Evolutionary conservation across 371 early-diverging fungal species (phyloP).

Genomic region (Dipsacomyces acuminosporus): DNA sequence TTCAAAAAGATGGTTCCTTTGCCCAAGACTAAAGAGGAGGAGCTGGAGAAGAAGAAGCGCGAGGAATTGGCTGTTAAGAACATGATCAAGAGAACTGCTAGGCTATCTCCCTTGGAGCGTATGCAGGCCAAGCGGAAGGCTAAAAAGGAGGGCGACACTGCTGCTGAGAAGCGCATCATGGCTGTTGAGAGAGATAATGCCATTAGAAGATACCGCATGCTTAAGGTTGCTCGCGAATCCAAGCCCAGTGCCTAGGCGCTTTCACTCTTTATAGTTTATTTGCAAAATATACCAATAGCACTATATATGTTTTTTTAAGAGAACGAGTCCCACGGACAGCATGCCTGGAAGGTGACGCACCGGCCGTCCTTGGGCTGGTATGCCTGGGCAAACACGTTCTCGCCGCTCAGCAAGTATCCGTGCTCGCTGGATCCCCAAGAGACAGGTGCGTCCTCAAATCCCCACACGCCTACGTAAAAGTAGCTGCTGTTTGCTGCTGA

Average conservation of each 20-base stretch:
- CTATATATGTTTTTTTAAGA: constrained; percentile 16
- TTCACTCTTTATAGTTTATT: not conserved
- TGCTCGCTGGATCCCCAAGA: constrained; percentile 43
- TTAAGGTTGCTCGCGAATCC: constrained; percentile 30
- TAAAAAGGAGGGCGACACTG: constrained; percentile 17
- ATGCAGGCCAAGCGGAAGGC: constrained; percentile 45
- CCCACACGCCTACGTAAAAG: constrained; percentile 41
- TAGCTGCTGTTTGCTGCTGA: not conserved
- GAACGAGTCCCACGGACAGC: constrained; percentile 43
- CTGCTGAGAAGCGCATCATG: constrained; percentile 38
- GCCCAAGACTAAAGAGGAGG: constrained; percentile 29
- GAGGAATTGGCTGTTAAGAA: constrained; percentile 37
- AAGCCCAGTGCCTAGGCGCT: not conserved
- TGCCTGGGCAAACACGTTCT: constrained; percentile 43
- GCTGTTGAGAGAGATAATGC: constrained; percentile 41
- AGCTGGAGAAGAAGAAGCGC: constrained; percentile 9
- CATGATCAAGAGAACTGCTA: constrained; percentile 36
- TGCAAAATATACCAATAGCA: too few species aligned
- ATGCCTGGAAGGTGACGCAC: constrained; percentile 37
- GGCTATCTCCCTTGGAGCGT: constrained; percentile 38
- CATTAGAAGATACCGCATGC: constrained; percentile 40
- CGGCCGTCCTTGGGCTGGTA: constrained; percentile 5
- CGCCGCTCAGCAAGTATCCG: constrained; percentile 35
- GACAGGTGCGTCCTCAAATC: constrained; percentile 44
- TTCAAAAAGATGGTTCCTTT: constrained; percentile 36